Conservation (phyloP, 306 rosid species). For the Cyclanthera cordifolia region DNA sequence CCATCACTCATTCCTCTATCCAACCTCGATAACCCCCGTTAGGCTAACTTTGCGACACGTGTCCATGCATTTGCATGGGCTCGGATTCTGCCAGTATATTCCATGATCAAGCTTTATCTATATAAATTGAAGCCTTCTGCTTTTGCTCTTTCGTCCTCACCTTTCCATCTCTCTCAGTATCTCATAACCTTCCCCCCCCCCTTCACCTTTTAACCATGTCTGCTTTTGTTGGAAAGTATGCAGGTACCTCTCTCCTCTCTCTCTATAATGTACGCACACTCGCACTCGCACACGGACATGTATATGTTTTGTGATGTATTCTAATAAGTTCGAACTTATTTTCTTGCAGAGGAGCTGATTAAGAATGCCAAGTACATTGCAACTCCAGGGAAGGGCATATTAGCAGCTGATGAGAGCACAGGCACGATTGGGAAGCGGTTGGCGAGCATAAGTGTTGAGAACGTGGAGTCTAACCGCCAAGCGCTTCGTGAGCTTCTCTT, state of each 20-base stretch:
- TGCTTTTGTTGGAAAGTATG: constrained; percentile 87
- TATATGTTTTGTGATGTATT: not conserved
- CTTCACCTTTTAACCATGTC: constrained; percentile 43
- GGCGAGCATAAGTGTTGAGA: constrained; percentile 73
- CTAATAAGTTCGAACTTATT: not conserved
- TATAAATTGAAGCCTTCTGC: constrained; percentile 27
- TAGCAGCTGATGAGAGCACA: constrained; percentile 92
- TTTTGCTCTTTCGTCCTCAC: constrained; percentile 29
- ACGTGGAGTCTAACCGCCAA: constrained; percentile 72
- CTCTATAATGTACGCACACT: not conserved
- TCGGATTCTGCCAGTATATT: constrained; percentile 34
- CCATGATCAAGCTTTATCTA: constrained; percentile 27
- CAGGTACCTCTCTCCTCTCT: constrained; percentile 39
- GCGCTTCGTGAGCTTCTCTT: constrained; percentile 87
- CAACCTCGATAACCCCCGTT: constrained; percentile 44
- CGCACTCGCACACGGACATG: not conserved
- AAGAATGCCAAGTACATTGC: constrained; percentile 84
- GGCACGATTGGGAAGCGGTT: constrained; percentile 87
- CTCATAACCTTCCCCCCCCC: not conserved
- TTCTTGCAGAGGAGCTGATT: constrained; percentile 55
- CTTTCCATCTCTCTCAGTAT: constrained; percentile 15
- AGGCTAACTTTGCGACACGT: constrained; percentile 66
- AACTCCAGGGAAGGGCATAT: constrained; percentile 72
- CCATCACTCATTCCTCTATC: constrained; percentile 64
- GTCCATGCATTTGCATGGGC: constrained; percentile 22